Conservation (phyloP, 2,329 filamentous ascomycete genomes). For the Pseudogymnoascus sp. region DNA sequence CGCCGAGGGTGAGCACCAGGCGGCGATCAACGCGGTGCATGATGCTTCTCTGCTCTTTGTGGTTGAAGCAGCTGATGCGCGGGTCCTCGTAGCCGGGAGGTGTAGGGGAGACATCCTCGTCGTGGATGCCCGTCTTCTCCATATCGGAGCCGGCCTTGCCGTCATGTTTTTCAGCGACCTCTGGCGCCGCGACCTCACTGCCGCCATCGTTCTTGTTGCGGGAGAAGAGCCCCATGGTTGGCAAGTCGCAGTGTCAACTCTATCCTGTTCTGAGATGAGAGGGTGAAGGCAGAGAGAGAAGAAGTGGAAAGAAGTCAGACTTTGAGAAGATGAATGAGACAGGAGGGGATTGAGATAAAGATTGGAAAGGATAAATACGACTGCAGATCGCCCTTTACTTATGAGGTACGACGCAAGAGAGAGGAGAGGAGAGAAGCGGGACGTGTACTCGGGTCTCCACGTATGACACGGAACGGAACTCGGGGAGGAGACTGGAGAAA, state of each 20-base stretch:
- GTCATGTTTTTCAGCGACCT: neutral
- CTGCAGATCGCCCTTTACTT: conserved; percentile 8
- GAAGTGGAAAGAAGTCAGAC: neutral
- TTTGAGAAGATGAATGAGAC: neutral
- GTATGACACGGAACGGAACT: conserved; percentile 4
- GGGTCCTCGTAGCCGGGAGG: neutral
- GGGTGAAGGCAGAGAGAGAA: neutral
- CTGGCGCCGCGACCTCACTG: neutral
- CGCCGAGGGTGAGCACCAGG: conserved; percentile 52
- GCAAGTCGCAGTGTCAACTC: neutral
- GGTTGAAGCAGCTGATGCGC: conserved; percentile 38
- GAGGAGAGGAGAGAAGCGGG: neutral
- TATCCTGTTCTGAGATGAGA: neutral
- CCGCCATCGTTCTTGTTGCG: neutral
- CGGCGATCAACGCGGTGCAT: conserved; percentile 63
- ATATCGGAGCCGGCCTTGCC: neutral
- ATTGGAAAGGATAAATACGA: conserved; percentile 4
- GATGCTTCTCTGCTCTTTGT: conserved; percentile 57
- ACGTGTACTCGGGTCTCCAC: neutral
- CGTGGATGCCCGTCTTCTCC: conserved; percentile 6
- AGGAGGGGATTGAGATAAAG: neutral
- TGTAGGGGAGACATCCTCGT: neutral
- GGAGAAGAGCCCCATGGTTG: conserved; percentile 1
- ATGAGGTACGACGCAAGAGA: neutral
- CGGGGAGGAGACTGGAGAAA: neutral